phyloP scores from a whole-genome alignment of 2,329 filamentous ascomycete genomes.

The Elsinoe necatrix region DNA sequence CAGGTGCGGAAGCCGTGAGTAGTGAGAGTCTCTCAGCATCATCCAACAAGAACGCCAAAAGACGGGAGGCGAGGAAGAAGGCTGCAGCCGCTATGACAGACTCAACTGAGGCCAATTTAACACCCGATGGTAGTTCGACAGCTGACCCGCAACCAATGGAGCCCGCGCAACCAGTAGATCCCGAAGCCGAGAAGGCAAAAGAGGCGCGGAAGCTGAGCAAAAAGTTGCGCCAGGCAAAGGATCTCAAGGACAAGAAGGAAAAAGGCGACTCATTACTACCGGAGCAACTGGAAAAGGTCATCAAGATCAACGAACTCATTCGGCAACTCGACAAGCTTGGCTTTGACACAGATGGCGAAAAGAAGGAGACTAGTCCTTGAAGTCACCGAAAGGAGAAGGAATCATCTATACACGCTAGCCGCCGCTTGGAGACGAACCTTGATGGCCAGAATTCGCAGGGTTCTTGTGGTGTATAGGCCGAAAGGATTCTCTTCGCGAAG shows the following conservation, averaged over 20 bases:
- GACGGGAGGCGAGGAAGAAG: constrained; percentile 57
- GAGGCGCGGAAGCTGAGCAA: constrained; percentile 87
- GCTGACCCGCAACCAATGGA: constrained; percentile 9
- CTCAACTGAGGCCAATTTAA: constrained; percentile 10
- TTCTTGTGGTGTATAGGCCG: constrained; percentile 37
- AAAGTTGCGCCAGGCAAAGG: constrained; percentile 87
- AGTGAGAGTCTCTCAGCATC: constrained; percentile 45
- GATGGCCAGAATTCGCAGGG: neutral
- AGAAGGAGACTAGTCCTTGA: constrained; percentile 31
- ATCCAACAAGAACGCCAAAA: constrained; percentile 77
- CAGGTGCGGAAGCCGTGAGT: constrained; percentile 56
- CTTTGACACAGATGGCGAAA: constrained; percentile 70
- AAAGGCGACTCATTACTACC: constrained; percentile 74
- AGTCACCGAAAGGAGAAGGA: neutral
- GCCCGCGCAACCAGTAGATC: constrained; percentile 46
- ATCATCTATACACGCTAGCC: neutral
- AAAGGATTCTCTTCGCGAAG: constrained; percentile 37
- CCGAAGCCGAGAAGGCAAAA: constrained; percentile 77
- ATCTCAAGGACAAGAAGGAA: constrained; percentile 85
- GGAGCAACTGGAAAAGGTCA: constrained; percentile 95
- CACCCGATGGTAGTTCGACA: constrained; percentile 21
- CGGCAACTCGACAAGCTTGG: constrained; percentile 78
- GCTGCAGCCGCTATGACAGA: constrained; percentile 36
- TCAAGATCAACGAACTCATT: constrained; percentile 90
- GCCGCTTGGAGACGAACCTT: neutral